Evolutionary conservation across 2,329 filamentous ascomycete species (phyloP).

Genomic region (Fusarium equiseti): DNA sequence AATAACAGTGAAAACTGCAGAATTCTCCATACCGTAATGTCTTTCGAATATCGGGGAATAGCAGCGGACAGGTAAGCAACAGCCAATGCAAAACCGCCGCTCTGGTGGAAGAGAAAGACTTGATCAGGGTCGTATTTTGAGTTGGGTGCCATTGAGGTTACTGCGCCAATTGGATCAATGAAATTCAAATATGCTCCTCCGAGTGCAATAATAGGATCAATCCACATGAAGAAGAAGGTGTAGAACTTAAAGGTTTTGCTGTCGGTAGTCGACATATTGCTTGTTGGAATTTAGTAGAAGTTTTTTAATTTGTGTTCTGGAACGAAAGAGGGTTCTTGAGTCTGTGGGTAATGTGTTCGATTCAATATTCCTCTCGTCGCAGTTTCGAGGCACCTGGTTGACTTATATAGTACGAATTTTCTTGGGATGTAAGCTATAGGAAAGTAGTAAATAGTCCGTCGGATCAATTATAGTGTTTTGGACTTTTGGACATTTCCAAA

Average conservation of each 20-base stretch:
- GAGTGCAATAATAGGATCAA: conserved; percentile 12
- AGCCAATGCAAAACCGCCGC: conserved; percentile 15
- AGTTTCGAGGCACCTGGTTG: background rate
- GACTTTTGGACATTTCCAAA: background rate
- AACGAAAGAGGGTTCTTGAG: too few species aligned
- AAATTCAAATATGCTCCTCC: conserved; percentile 23
- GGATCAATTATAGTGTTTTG: background rate
- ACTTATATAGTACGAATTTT: background rate
- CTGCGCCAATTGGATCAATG: conserved; percentile 5
- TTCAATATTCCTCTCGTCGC: too few species aligned
- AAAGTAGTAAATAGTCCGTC: background rate
- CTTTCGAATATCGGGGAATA: conserved; percentile 4
- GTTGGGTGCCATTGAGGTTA: conserved; percentile 18
- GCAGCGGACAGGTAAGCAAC: conserved; percentile 11
- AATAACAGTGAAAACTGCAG: conserved; percentile 14
- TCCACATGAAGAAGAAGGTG: conserved; percentile 19
- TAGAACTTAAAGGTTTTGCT: background rate
- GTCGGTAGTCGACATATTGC: background rate
- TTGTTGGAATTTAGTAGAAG: background rate
- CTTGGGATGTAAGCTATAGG: background rate
- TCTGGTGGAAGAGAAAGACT: conserved; percentile 22
- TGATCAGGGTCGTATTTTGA: conserved; percentile 16
- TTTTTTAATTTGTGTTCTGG: background rate
- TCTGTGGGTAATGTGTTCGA: background rate
- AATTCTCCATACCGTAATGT: conserved; percentile 11